Percentiles rank a stretch among this genome's conserved stretches.
phyloP scores from a whole-genome alignment of 2,329 filamentous ascomycete species.

The Akanthomyces dipterigenus region DNA sequence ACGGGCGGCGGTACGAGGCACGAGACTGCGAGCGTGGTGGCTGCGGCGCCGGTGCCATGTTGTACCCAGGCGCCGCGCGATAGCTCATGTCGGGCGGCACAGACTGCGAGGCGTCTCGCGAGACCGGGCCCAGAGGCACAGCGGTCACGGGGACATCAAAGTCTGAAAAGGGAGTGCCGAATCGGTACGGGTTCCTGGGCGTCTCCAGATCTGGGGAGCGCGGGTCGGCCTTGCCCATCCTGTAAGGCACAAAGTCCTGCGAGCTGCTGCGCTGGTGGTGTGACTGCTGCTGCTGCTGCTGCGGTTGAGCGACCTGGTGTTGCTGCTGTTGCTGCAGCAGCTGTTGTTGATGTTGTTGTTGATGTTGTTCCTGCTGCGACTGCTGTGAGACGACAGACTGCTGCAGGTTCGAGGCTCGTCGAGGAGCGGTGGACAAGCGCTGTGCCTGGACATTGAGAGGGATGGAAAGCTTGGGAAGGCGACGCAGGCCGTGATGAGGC shows the following conservation, averaged over 20 bases:
- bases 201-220: constrained; percentile 52
- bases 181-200: constrained; percentile 57
- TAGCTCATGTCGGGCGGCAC: constrained; percentile 93
- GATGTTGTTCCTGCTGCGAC: constrained; percentile 14
- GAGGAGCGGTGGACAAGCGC: constrained; percentile 20
- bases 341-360: neutral
- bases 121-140: constrained; percentile 62
- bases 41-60: constrained; percentile 21
- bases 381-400: constrained; percentile 16
- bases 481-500: constrained; percentile 47
- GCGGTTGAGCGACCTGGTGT: neutral
- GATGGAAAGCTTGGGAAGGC: constrained; percentile 57
- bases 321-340: constrained; percentile 5
- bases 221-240: constrained; percentile 45
- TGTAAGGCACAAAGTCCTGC: constrained; percentile 39
- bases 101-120: constrained; percentile 77
- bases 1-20: constrained; percentile 56
- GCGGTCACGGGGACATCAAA: constrained; percentile 81
- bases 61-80: constrained; percentile 22
- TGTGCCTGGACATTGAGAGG: constrained; percentile 33
- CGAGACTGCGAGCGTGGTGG: constrained; percentile 45
- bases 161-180: constrained; percentile 83
- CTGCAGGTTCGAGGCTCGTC: constrained; percentile 22
- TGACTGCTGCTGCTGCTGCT: neutral
- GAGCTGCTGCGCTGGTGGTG: constrained; percentile 3